Percentiles rank a stretch among this genome's conserved stretches.
Conservation (phyloP, 1,139 yeast genomes). For the Kodamaea plutei region DNA sequence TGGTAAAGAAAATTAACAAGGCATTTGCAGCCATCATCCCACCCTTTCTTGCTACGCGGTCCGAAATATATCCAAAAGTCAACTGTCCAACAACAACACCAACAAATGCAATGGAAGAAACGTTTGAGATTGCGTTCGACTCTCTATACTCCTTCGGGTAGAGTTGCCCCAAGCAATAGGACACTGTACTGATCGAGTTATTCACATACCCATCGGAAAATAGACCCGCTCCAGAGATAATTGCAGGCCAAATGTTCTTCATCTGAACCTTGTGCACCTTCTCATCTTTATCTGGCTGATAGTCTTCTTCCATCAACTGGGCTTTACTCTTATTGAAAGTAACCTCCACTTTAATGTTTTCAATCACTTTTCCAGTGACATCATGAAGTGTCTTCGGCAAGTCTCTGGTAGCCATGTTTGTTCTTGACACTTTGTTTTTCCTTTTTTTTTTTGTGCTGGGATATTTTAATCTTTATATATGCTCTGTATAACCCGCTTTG, state of each 20-base stretch:
- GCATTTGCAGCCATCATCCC: slow-evolving; percentile 78
- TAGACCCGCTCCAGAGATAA: slow-evolving; percentile 86
- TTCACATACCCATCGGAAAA: slow-evolving; percentile 90
- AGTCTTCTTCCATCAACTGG: slow-evolving; percentile 14
- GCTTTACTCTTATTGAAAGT: slow-evolving; percentile 29
- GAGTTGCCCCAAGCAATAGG: slow-evolving; percentile 58
- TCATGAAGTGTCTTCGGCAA: slow-evolving; percentile 43
- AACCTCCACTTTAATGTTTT: slow-evolving; percentile 32
- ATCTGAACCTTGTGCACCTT: slow-evolving; percentile 13
- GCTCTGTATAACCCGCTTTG: background rate
- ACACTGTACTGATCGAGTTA: slow-evolving; percentile 73
- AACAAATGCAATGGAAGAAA: slow-evolving; percentile 84
- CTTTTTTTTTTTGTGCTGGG: too few species aligned
- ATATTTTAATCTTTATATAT: background rate
- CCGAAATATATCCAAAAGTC: slow-evolving; percentile 73
- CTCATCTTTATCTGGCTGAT: slow-evolving; percentile 20
- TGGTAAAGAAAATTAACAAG: slow-evolving; percentile 66
- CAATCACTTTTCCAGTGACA: slow-evolving; percentile 38
- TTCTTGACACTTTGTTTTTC: background rate
- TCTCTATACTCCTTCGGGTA: slow-evolving; percentile 61
- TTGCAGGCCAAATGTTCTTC: slow-evolving; percentile 59
- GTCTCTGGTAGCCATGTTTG: slow-evolving; percentile 47
- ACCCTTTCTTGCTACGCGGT: slow-evolving; percentile 68
- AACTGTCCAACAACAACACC: slow-evolving; percentile 92
- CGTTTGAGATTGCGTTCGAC: slow-evolving; percentile 70